Evolutionary conservation across 192 early-diverging fungal genomes (phyloP), one percentile per base, ranked within the genome.

Genomic region (Podila epicladia): DNA sequence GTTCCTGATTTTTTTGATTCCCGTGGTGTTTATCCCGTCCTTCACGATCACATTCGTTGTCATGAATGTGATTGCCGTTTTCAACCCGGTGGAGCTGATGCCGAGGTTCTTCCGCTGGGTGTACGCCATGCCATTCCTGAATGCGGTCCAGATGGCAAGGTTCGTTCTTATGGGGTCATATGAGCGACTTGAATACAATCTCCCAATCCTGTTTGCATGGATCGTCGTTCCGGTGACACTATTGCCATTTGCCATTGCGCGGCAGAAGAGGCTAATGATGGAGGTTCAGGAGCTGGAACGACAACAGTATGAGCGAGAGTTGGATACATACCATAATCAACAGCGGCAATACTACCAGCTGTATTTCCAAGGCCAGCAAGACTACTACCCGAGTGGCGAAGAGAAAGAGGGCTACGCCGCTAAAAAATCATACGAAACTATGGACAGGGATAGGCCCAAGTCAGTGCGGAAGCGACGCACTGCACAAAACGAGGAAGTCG

Each of bases 101-200:
- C 82, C 82, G 0, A 17, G 59, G 0, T 88, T 85, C 63, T 88
- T 74, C 66, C 82, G 76, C 13, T 73, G 73, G 62, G 62, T 83
- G 50, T 83, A 83, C 22, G 74, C 82, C 28, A 74, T 85, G 69
- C 87, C 87, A 2, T 88, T 86, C 67, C 75, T 78, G 57, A 88
- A 88, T 38, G 87, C 82, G 9, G 71, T 85, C 5, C 79, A 79
- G 51, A 73, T 86, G n/a, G 71, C 69, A 13, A 69, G 80, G 0
- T 77, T 72, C 53, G 65, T 86, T 7, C 71, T 84, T 19, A 86
- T 82, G 69, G 85, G 84, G 31, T 82, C 72, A 2, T 85, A 83
- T 51, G 78, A 84, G 3, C 67, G 67, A 6, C 48, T 86, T 13
- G 78, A 60, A 12, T 70, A 69, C 55, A 85, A 85, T 28, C 15